Conservation (phyloP, 2,329 filamentous ascomycete species). For the Drechslerella dactyloides region DNA sequence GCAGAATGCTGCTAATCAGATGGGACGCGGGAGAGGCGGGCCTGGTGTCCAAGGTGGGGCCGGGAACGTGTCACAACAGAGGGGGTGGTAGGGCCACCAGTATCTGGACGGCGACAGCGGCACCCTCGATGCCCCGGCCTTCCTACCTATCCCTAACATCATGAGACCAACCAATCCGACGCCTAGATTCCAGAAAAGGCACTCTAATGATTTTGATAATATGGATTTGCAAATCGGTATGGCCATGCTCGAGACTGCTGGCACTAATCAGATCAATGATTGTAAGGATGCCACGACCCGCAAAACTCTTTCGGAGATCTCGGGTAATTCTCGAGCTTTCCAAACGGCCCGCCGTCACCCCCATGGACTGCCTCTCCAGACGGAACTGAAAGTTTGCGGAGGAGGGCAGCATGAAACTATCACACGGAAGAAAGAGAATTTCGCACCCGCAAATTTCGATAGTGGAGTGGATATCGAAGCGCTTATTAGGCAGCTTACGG, state of each 20-base stretch:
- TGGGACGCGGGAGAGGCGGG: slow-evolving; percentile 45
- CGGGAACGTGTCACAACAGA: slow-evolving; percentile 50
- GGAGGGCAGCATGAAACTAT: neutral
- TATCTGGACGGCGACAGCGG: slow-evolving; percentile 37
- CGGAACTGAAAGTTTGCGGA: slow-evolving; percentile 37
- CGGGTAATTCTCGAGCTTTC: slow-evolving; percentile 17
- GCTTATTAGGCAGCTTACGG: slow-evolving; percentile 45
- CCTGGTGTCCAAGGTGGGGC: slow-evolving; percentile 40
- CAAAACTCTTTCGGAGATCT: slow-evolving; percentile 23
- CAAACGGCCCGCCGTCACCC: slow-evolving; percentile 12
- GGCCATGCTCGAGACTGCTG: slow-evolving; percentile 1
- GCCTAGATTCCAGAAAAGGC: slow-evolving; percentile 7
- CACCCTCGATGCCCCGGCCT: slow-evolving; percentile 23
- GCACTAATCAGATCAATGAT: slow-evolving; percentile 1
- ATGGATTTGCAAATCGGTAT: neutral
- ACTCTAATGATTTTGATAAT: slow-evolving; percentile 10
- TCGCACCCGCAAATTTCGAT: slow-evolving; percentile 25
- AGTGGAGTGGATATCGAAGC: slow-evolving; percentile 39
- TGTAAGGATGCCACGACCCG: slow-evolving; percentile 12
- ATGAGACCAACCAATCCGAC: slow-evolving; percentile 14
- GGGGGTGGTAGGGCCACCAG: slow-evolving; percentile 48
- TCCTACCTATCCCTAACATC: slow-evolving; percentile 21
- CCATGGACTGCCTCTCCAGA: slow-evolving; percentile 34
- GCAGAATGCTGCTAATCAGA: slow-evolving; percentile 37
- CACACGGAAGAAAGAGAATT: slow-evolving; percentile 32